phyloP scores from a whole-genome alignment of 2,329 filamentous ascomycete genomes.

The Pseudogymnoascus pannorum region DNA sequence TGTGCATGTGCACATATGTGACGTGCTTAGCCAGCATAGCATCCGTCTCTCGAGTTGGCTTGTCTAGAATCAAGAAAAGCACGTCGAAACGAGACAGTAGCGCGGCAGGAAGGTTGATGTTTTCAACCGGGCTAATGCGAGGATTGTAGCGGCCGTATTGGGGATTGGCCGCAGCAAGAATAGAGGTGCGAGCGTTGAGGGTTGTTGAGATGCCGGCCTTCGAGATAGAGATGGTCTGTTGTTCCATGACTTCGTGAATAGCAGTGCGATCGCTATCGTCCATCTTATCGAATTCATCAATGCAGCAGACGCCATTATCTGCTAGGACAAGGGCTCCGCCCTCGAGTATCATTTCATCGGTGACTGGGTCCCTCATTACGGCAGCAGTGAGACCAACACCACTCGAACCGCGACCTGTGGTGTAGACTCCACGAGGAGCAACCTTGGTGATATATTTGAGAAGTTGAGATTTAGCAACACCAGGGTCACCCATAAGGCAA shows the following conservation, averaged over 20 bases:
- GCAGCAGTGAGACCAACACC: constrained; percentile 77
- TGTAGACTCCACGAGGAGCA: constrained; percentile 79
- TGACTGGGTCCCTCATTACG: constrained; percentile 73
- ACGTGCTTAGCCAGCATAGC: constrained; percentile 94
- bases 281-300: constrained; percentile 85
- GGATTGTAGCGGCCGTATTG: constrained; percentile 98
- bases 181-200: constrained; percentile 90
- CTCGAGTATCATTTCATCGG: constrained; percentile 71
- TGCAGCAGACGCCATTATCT: constrained; percentile 77
- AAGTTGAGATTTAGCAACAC: constrained; percentile 97
- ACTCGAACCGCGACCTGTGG: constrained; percentile 72
- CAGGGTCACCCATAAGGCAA: constrained; percentile 97
- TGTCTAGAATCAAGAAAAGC: constrained; percentile 93
- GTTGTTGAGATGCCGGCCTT: constrained; percentile 96
- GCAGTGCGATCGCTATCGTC: constrained; percentile 70
- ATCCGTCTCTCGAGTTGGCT: constrained; percentile 79
- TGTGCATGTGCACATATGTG: constrained; percentile 95
- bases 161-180: constrained; percentile 92
- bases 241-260: constrained; percentile 83
- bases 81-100: constrained; percentile 95
- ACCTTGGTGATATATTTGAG: constrained; percentile 99
- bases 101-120: constrained; percentile 97
- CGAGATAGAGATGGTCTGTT: constrained; percentile 77
- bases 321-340: constrained; percentile 72
- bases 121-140: constrained; percentile 92